Conservation (phyloP, 768 basidiomycete species). For the Ramaria sp. region DNA sequence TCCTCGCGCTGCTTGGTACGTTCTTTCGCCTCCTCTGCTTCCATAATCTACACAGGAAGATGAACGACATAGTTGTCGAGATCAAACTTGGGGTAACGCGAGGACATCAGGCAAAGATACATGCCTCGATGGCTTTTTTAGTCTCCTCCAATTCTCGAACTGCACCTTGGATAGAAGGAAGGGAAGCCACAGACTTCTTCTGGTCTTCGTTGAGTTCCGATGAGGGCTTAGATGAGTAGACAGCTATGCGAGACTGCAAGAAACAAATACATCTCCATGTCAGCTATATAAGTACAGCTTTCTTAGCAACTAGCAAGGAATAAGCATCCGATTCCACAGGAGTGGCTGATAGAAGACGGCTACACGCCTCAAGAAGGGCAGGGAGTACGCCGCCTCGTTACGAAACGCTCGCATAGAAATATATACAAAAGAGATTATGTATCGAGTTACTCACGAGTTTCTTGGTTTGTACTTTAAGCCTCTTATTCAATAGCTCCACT, state of each 20-base stretch:
- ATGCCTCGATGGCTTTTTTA: slow-evolving; percentile 75
- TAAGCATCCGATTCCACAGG: background rate
- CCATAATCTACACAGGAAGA: slow-evolving; percentile 36
- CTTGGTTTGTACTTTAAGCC: slow-evolving; percentile 66
- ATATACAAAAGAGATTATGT: slow-evolving; percentile 5
- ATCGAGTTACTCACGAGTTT: slow-evolving; percentile 56
- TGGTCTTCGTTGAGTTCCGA: slow-evolving; percentile 86
- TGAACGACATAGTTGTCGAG: background rate
- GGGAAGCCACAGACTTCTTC: slow-evolving; percentile 55
- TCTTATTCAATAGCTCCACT: slow-evolving; percentile 70
- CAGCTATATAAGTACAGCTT: background rate
- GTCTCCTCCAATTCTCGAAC: slow-evolving; percentile 78
- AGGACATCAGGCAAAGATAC: slow-evolving; percentile 1
- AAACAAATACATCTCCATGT: background rate
- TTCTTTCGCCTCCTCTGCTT: slow-evolving; percentile 51
- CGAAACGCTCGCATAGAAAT: background rate
- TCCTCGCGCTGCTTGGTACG: slow-evolving; percentile 42
- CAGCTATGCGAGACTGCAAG: slow-evolving; percentile 56
- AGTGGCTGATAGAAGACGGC: background rate
- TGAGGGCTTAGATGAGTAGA: slow-evolving; percentile 54
- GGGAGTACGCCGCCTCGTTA: background rate
- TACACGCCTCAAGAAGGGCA: slow-evolving; percentile 2
- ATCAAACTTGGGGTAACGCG: background rate
- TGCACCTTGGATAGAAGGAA: slow-evolving; percentile 66
- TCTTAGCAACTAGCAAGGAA: background rate